Evolutionary conservation across 352 stramenopile species (phyloP).

Genomic region (Thraustochytrium striatum): DNA sequence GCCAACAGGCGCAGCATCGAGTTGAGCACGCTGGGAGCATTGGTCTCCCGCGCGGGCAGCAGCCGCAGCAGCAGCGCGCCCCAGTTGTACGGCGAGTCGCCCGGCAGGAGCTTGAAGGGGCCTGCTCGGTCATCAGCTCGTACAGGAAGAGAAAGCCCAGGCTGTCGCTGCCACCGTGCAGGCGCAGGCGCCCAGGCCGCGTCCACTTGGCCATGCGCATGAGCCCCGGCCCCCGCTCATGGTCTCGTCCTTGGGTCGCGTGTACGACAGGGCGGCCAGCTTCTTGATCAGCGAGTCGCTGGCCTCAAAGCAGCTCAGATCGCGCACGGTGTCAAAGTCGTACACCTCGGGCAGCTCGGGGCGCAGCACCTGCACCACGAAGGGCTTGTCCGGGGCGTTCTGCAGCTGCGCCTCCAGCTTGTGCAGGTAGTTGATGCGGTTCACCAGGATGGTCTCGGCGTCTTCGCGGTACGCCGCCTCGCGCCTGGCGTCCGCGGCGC

Average conservation of each 20-base stretch:
- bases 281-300: conserved; percentile 35
- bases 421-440: conserved; percentile 46
- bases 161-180: conserved; percentile 39
- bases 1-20: conserved; percentile 37
- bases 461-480: conserved; percentile 5
- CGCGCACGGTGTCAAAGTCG: conserved; percentile 25
- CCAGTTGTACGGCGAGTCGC: conserved; percentile 70
- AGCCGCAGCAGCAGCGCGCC: conserved; percentile 64
- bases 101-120: conserved; percentile 72
- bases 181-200: conserved; percentile 22
- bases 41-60: conserved; percentile 54
- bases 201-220: conserved; percentile 4
- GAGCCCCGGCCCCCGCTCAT: not conserved
- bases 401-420: conserved; percentile 41
- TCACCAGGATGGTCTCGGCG: conserved; percentile 19
- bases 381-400: not conserved
- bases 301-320: conserved; percentile 1
- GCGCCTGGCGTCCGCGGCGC: not conserved
- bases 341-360: conserved; percentile 10
- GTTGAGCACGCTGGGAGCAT: conserved; percentile 20
- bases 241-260: conserved; percentile 37
- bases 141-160: conserved; percentile 75
- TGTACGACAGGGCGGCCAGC: conserved; percentile 32
- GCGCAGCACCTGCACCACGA: conserved; percentile 35
- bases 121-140: conserved; percentile 70